Evolutionary conservation across 768 basidiomycete genomes (phyloP), one percentile per base, ranked within the genome.

Genomic region (Gymnopilus dilepis): DNA sequence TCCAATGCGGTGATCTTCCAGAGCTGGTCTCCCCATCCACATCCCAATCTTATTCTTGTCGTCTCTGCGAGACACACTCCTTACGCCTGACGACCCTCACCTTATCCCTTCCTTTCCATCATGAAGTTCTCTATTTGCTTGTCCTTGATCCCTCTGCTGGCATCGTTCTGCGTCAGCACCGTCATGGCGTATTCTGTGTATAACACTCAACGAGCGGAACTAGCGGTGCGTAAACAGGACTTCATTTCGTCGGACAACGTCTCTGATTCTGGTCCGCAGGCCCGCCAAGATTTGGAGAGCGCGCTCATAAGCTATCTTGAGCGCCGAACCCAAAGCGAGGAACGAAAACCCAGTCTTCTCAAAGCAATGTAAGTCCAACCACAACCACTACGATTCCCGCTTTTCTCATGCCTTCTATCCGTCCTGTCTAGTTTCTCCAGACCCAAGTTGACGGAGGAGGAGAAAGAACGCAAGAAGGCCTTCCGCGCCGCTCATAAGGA

Each of bases 71-170:
- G 47, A 50, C 47, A 19, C 45, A 12, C 31, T n/a, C 4, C 11
- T 28, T 9, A 4, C 1, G 5, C 28, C 19, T 50, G 9, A 50
- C 47, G 28, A 50, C 30, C 47, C 24, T 28, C 4, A 31, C 4
- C 8, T 17, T n/a, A 50, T 5, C 26, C 26, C 17, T 31, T 5
- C 8, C 13, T 12, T n/a, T 7, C 17, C 24, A 31, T 33, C 9
- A 56, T 56, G 56, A 56, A 56, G n/a, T 45, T 56, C 41, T 43
- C 56, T 30, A n/a, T 50, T 28, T 30, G 41, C 41, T 28, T 45
- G 22, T 9, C 56, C 30, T 33, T 56, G 19, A 19, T 56, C 43
- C 56, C 56, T 34, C 21, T 56, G 28, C 38, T 56, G 11, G 56
- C 56, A 19, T 30, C 56, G 15, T 45, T 21, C 42, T 34, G 41